phyloP scores from a whole-genome alignment of 2,329 filamentous ascomycete genomes.

The Ascochyta koolunga region DNA sequence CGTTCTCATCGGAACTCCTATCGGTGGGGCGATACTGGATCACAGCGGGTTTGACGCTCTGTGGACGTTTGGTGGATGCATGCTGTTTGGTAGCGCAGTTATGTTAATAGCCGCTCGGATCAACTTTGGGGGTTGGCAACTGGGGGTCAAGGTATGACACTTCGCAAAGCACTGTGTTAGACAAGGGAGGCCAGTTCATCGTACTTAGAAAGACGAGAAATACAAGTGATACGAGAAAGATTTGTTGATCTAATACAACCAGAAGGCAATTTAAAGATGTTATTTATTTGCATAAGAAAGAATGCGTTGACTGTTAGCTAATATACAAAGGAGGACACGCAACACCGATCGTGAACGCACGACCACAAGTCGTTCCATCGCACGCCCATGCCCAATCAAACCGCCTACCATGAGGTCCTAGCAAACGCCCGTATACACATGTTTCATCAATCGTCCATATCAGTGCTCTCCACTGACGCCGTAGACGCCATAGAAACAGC shows the following conservation, averaged over 20 bases:
- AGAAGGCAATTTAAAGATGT: too few relatives aligned
- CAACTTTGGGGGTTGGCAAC: conserved; percentile 31
- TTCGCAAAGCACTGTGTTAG: too few relatives aligned
- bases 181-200: not conserved
- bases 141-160: conserved; percentile 33
- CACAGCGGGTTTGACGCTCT: conserved; percentile 50
- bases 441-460: conserved; percentile 4
- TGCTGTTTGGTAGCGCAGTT: conserved; percentile 31
- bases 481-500: conserved; percentile 9
- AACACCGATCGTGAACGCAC: not conserved
- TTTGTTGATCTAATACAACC: too few relatives aligned
- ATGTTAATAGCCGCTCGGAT: conserved; percentile 31
- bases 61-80: conserved; percentile 53
- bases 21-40: conserved; percentile 61
- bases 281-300: not conserved
- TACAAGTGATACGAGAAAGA: not conserved
- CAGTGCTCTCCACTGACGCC: not conserved
- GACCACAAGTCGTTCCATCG: conserved; percentile 10
- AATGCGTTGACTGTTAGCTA: not conserved
- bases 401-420: not conserved
- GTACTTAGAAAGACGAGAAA: not conserved
- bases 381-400: not conserved
- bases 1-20: conserved; percentile 62
- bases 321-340: not conserved
- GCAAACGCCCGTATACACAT: conserved; percentile 4